These are phyloP conservation scores for Phtheirospermum japonicum DNA, from an alignment of 257 asterid genomes.

Conservation along the genomic window DNA sequence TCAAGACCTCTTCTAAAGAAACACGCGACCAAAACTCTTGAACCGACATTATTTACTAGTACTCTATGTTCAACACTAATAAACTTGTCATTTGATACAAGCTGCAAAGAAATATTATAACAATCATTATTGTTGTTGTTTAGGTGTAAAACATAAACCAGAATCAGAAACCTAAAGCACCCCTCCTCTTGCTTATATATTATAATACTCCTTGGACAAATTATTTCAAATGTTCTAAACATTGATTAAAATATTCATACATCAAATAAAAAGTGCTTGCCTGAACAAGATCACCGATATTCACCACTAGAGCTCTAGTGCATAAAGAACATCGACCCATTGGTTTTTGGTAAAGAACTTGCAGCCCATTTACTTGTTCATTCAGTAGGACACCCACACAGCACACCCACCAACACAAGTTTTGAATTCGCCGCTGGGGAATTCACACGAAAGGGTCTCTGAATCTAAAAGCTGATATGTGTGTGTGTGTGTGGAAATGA, in stretches of 20 bases:
- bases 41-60: neutral
- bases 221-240: too few relatives aligned
- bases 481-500: too few relatives aligned
- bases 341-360: constrained; percentile 22
- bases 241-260: neutral
- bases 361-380: constrained; percentile 13
- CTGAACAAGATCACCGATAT: constrained; percentile 34
- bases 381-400: neutral
- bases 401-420: too few relatives aligned
- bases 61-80: neutral
- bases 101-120: neutral
- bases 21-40: neutral
- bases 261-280: neutral
- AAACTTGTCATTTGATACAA: constrained; percentile 1
- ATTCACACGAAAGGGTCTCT: too few relatives aligned
- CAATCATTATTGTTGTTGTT: too few relatives aligned
- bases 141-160: too few relatives aligned
- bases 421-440: too few relatives aligned
- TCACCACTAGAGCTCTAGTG: constrained; percentile 27
- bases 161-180: too few relatives aligned
- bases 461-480: too few relatives aligned
- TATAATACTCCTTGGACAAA: too few relatives aligned
- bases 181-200: too few relatives aligned
- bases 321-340: constrained; percentile 28
- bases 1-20: neutral